Evolutionary conservation across 352 stramenopile species (phyloP), one percentile per base, ranked within the genome.

Genomic region (Pythium insidiosum): DNA sequence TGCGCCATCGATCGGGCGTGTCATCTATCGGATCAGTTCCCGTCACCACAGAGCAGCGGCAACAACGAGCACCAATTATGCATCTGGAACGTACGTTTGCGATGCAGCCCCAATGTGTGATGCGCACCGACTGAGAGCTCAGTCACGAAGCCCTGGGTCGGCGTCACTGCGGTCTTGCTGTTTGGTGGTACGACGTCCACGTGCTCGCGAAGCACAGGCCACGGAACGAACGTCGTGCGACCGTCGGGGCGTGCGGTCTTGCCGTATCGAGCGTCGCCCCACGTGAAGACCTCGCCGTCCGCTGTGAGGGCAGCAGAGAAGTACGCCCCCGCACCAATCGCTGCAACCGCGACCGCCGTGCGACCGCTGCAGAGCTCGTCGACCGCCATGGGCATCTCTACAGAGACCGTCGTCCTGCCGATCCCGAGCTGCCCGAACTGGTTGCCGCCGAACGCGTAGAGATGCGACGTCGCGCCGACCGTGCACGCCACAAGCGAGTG

Each of bases 381-480:
- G 10, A 88, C 41, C 13, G 62, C 53, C 36, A 72, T 59, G 12
- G 79, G 79, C 66, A 84, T 86, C 7, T 82, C 73, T 38, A 68
- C 58, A n/a, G 48, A 33, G 3, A 53, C 50, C 3, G 43, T 47
- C 19, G 33, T 46, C 10, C 52, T 58, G 0, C 63, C 73, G 38
- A 84, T 52, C 4, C 79, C 79, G 16, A 91, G 46, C 37, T 91
- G 79, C 0, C 79, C 75, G 24, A 75, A 68, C 0, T 38, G 30
- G 39, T 91, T 91, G 5, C 73, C 66, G 12, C 79, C 79, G 54
- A 87, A 88, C 7, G 69, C 64, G 38, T 91, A 91, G 24, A 88
- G 46, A 21, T 70, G 82, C 3, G 65, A 74, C 10, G 46, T 47
- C 0, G 61, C 50, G 0, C 67, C 66, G 10, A 64, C 55, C 4